Base-by-base conservation (phyloP, 2,329 filamentous ascomycete species). In the Cadophora luteo-olivacea region DNA sequence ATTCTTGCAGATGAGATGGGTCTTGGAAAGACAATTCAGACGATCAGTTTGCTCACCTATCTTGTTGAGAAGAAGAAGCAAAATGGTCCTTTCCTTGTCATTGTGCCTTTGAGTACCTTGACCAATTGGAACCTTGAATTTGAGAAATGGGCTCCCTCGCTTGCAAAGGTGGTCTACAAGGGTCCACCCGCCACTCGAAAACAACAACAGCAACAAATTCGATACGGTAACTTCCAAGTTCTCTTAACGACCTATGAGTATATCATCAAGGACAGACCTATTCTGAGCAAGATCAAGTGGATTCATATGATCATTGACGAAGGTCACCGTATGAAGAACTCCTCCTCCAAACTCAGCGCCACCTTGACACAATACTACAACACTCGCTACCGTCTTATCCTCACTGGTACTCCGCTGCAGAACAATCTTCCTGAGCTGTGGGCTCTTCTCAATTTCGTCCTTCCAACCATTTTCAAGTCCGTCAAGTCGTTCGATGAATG, bases 251-350 rank as follows among this genome's bases (percentile, higher is more conserved):
- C 96, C 0, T 99, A 99, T 82, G 96, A 99, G 80, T 99, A 98
- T 82, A 97, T 99, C 82, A 99, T 99, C 87, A 99, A 98, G 83
- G 96, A 99, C 78, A 90, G 96, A 45, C 95, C 95, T 0, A 86
- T 99, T 74, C 84, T 99, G 14, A 97, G 93, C 84, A 98, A 98
- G 85, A 95, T 99, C 82, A 98, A 98, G 82, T 99, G 96, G 96
- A 91, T 97, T 76, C 96, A 99, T 83, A 98, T 99, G 96, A 98
- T 99, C 76, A 96, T 99, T 73, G 96, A 99, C 77, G 96, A 99
- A 84, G 96, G 96, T 82, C 96, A 99, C 81, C 94, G 96, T 79
- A 99, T 99, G 96, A 99, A 99, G 87, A 99, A 99, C 81, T 87
- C 93, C 36, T 91, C 96, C 75, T 99, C 96, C 11, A 99, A 99